These are phyloP conservation scores for Cystofilobasidium bisporidii DNA, from an alignment of 768 basidiomycete genomes.

Conservation along the genomic window DNA sequence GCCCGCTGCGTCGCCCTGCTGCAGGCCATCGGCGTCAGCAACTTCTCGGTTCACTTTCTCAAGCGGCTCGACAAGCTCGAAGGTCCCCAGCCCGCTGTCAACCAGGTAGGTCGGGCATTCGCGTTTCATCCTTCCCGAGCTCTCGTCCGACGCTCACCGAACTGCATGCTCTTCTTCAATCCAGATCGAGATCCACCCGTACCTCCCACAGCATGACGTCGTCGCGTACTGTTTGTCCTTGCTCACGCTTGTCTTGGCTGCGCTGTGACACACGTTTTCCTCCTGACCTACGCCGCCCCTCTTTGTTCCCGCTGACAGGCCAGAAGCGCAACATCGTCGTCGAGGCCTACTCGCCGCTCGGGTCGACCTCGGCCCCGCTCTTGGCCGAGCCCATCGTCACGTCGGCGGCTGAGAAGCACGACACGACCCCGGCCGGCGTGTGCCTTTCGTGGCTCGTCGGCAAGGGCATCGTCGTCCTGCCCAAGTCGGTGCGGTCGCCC, in stretches of 20 bases:
- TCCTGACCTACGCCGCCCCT: neutral
- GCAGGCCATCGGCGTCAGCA: slow-evolving; percentile 10
- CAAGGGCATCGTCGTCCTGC: slow-evolving; percentile 12
- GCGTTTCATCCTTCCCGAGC: too few species aligned
- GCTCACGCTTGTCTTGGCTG: slow-evolving; percentile 47
- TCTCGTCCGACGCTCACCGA: too few species aligned
- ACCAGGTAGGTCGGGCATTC: slow-evolving; percentile 2
- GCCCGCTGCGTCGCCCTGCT: too few species aligned
- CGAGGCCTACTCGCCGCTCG: slow-evolving; percentile 16
- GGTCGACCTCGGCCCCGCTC: slow-evolving; percentile 57
- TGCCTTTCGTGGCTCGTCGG: slow-evolving; percentile 13
- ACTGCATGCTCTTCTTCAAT: neutral
- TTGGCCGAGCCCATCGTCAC: slow-evolving; percentile 51
- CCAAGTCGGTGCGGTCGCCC: slow-evolving; percentile 17
- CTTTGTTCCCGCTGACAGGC: neutral
- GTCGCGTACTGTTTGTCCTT: slow-evolving; percentile 58
- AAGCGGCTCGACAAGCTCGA: slow-evolving; percentile 12
- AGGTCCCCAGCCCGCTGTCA: neutral
- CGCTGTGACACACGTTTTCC: neutral
- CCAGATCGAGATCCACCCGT: slow-evolving; percentile 61
- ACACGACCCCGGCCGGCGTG: slow-evolving; percentile 37
- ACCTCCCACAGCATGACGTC: slow-evolving; percentile 63
- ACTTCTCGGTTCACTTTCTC: slow-evolving; percentile 13
- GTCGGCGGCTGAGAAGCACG: slow-evolving; percentile 55
- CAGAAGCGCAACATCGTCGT: slow-evolving; percentile 6